These are phyloP conservation scores for Zangia roseola DNA, from an alignment of 768 basidiomycete species.

Conservation along the genomic window DNA sequence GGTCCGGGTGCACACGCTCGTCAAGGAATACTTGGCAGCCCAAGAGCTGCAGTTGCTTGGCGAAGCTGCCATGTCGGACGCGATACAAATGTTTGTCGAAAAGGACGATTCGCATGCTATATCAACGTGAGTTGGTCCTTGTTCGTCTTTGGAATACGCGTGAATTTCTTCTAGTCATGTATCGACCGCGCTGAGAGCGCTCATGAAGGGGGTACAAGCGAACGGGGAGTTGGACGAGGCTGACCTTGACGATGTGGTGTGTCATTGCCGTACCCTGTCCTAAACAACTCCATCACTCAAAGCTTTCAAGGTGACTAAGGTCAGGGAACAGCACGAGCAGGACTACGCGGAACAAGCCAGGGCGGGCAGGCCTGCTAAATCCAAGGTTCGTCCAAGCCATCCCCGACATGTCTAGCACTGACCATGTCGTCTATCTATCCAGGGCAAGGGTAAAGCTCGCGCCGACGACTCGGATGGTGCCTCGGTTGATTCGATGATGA, in stretches of 20 bases:
- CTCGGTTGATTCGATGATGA: slow-evolving; percentile 70
- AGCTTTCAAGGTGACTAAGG: slow-evolving; percentile 54
- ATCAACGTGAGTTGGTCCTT: slow-evolving; percentile 56
- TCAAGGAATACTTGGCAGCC: slow-evolving; percentile 86
- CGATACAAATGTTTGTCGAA: slow-evolving; percentile 93
- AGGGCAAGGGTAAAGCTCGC: slow-evolving; percentile 55
- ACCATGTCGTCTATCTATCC: neutral
- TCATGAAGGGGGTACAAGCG: slow-evolving; percentile 70
- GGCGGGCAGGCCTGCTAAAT: slow-evolving; percentile 37
- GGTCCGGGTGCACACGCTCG: slow-evolving; percentile 84
- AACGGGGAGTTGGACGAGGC: slow-evolving; percentile 69
- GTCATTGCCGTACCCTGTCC: slow-evolving; percentile 17
- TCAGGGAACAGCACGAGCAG: slow-evolving; percentile 68
- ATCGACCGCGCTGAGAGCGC: slow-evolving; percentile 47
- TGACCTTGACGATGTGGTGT: slow-evolving; percentile 70
- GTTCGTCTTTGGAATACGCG: neutral
- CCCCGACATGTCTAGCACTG: neutral
- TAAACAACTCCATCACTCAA: neutral
- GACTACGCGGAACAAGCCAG: slow-evolving; percentile 52
- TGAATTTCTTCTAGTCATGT: slow-evolving; percentile 57
- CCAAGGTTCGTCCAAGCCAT: slow-evolving; percentile 39
- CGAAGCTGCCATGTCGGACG: slow-evolving; percentile 89
- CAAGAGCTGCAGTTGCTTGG: slow-evolving; percentile 92
- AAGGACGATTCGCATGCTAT: slow-evolving; percentile 97
- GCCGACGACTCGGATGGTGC: slow-evolving; percentile 52